These are phyloP conservation scores for Rhipidocladum racemiflorum DNA, from an alignment of 176 grass and related monocot genomes.

Conservation along the genomic window DNA sequence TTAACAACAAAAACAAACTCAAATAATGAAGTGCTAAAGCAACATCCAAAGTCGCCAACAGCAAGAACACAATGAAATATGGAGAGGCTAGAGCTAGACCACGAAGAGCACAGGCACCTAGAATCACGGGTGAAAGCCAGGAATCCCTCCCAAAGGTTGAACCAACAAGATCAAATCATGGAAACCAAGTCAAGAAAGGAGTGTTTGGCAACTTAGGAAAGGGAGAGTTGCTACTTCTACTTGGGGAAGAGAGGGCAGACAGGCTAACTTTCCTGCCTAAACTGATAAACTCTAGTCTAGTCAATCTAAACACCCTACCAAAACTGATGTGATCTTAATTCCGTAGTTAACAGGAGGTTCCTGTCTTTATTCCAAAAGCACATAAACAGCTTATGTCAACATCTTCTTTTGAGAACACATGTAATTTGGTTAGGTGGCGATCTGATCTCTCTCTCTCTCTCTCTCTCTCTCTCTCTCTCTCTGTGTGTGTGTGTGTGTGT, in stretches of 20 bases:
- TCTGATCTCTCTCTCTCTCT: background rate
- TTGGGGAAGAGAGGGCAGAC: background rate
- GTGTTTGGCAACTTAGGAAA: background rate
- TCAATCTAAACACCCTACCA: background rate
- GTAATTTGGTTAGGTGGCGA: background rate
- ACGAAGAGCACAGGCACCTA: slow-evolving; percentile 18
- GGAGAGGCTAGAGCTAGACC: background rate
- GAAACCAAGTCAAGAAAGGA: slow-evolving; percentile 17
- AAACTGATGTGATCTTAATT: slow-evolving; percentile 34
- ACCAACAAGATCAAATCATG: slow-evolving; percentile 10
- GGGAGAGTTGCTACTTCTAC: background rate
- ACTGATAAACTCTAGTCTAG: background rate
- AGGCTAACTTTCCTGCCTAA: background rate
- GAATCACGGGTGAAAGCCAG: slow-evolving; percentile 44
- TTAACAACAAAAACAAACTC: background rate
- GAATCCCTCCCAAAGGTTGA: slow-evolving; percentile 44
- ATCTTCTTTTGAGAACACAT: background rate
- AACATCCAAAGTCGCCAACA: background rate
- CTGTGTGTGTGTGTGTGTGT: no score
- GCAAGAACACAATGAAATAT: background rate
- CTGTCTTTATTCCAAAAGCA: slow-evolving; percentile 30
- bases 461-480: background rate
- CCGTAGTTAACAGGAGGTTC: background rate
- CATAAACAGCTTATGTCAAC: background rate
- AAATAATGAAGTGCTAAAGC: background rate